Evolutionary conservation across 192 early-diverging fungal genomes (phyloP).

Genomic region (Coemansia sp.): DNA sequence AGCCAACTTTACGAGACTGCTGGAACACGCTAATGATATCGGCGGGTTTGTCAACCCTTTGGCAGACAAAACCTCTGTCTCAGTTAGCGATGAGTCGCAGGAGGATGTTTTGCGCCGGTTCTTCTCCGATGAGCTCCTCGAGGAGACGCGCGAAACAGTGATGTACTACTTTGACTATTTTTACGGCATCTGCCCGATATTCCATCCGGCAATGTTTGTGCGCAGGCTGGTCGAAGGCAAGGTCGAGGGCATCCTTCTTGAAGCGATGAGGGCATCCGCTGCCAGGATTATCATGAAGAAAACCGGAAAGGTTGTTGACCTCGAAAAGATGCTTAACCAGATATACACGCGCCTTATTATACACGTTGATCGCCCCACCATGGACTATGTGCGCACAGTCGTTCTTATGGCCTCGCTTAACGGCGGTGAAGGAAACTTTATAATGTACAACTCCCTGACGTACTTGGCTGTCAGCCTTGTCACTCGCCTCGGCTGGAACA

Average conservation of each 20-base stretch:
- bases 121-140: conserved; percentile 38
- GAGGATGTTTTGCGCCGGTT: conserved; percentile 34
- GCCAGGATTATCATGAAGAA: conserved; percentile 15
- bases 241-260: conserved; percentile 22
- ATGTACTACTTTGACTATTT: conserved; percentile 33
- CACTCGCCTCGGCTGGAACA: conserved; percentile 39
- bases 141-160: conserved; percentile 32
- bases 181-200: conserved; percentile 31
- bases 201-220: conserved; percentile 40
- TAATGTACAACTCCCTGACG: conserved; percentile 25
- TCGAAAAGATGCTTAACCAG: conserved; percentile 13
- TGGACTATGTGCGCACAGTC: conserved; percentile 31
- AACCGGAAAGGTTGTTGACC: conserved; percentile 7
- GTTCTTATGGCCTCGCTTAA: conserved; percentile 22
- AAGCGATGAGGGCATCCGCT: conserved; percentile 27
- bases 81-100: not conserved
- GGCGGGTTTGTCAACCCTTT: conserved; percentile 1
- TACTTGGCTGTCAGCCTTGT: conserved; percentile 19
- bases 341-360: conserved; percentile 16
- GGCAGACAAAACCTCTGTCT: not conserved
- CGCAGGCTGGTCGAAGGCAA: conserved; percentile 21
- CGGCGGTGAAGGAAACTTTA: conserved; percentile 9
- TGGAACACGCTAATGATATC: not conserved
- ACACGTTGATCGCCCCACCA: conserved; percentile 12
- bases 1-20: not conserved